These are phyloP conservation scores for Saccharomyces mikatae DNA, from an alignment of 805 yeast genomes.

Conservation along the genomic window DNA sequence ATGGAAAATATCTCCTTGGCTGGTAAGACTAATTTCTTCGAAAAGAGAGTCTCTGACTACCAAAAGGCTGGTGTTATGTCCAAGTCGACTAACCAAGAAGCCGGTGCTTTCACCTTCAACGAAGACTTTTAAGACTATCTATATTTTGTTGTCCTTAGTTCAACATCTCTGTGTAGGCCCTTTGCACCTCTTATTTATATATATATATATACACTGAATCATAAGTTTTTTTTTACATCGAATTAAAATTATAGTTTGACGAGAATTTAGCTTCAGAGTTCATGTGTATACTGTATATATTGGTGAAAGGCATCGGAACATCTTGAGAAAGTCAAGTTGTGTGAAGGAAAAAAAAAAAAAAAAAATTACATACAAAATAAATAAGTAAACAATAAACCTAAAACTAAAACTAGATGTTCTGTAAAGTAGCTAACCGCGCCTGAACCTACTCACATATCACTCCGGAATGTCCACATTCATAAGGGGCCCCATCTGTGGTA, in stretches of 20 bases:
- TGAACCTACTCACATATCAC: background rate
- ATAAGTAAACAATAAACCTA: background rate
- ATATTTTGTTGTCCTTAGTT: background rate
- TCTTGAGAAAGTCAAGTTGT: background rate
- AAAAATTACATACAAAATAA: background rate
- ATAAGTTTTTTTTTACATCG: background rate
- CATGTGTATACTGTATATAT: background rate
- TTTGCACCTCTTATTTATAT: background rate
- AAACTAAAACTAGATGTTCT: too few species aligned
- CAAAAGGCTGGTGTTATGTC: constrained; percentile 99
- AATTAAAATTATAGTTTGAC: background rate
- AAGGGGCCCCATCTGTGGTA: constrained; percentile 81
- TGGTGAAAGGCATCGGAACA: background rate
- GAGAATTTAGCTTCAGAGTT: background rate
- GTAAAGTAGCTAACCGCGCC: background rate
- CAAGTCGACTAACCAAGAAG: constrained; percentile 42
- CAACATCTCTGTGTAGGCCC: background rate
- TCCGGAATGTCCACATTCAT: constrained; percentile 37
- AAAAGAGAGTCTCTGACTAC: constrained; percentile 96
- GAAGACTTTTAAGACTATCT: constrained; percentile 68
- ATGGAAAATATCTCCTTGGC: constrained; percentile 98
- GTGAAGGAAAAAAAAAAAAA: background rate
- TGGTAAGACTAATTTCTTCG: constrained; percentile 98
- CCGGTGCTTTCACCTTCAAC: constrained; percentile 68
- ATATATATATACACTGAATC: background rate